Evolutionary conservation across 352 stramenopile genomes (phyloP), one percentile per base, ranked within the genome.

Genomic region (Phytophthora pinifolia): DNA sequence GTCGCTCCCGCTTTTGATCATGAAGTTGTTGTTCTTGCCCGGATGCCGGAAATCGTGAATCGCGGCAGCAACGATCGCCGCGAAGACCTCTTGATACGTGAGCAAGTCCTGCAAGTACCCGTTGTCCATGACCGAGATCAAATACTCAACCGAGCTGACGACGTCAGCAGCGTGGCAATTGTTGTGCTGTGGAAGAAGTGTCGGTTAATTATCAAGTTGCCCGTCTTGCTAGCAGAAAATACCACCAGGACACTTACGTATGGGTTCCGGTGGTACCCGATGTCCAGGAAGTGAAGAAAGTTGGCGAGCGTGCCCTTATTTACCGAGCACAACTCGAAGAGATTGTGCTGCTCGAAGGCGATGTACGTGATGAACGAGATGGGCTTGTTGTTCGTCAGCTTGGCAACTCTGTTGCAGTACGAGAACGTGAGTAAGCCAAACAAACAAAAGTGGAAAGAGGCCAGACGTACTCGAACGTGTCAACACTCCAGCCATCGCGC

Each of bases 21-120:
- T 82, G 27, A 92, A 94, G 53, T 89, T 90, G 64, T 96, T 93
- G 42, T 81, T 92, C 37, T 92, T 92, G 15, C 83, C 86, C 0
- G 83, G 82, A 29, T 96, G 87, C 0, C 79, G 69, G 47, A 95
- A 93, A 32, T 94, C 85, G 46, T 95, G 87, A 37, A 94, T 86
- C 1, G 87, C 85, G 0, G 86, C 87, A 8, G 82, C 84, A 27
- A 96, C 66, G 9, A 92, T 84, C 15, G 79, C 79, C 1, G 83
- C 83, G 48, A 91, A 89, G 20, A 93, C 81, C 48, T 93, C 83
- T 51, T 89, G 80, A 41, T 84, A 85, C 6, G 81, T 93, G 41
- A 93, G 74, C 32, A 89, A 53, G 27, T 90, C 81, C 22, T 88
- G 80, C 59, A 93, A 85, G 56, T 86, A 89, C 13, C 80, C 80